phyloP scores from a whole-genome alignment of 2,329 filamentous ascomycete species.

The Magnaporthiopsis poae region DNA sequence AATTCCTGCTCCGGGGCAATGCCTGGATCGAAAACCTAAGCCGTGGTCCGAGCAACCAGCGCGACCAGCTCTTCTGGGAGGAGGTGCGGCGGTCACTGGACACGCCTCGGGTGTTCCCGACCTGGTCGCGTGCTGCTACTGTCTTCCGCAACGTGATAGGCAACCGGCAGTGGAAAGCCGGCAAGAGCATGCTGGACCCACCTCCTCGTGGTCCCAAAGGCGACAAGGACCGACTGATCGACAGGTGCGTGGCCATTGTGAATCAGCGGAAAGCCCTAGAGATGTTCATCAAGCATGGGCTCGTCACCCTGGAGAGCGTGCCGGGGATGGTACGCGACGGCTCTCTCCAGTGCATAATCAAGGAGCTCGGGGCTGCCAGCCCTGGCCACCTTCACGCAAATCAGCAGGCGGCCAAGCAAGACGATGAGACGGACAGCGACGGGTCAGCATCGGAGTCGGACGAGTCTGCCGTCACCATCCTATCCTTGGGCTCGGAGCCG shows the following conservation, averaged over 20 bases:
- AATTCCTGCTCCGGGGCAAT: neutral
- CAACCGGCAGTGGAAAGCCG: neutral
- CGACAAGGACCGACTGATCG: neutral
- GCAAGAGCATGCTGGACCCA: neutral
- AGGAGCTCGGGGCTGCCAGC: neutral
- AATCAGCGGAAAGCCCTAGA: neutral
- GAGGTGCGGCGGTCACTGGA: neutral
- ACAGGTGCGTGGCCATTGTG: neutral
- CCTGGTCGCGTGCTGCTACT: neutral
- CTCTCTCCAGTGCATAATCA: neutral
- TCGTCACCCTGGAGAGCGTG: neutral
- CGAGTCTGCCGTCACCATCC: neutral
- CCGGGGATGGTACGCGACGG: neutral
- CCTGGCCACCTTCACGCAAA: neutral
- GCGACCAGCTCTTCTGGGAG: conserved; percentile 3
- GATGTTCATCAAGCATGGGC: neutral
- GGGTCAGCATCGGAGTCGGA: neutral
- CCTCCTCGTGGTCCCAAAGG: neutral
- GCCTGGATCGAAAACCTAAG: neutral
- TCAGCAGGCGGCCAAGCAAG: too few species aligned
- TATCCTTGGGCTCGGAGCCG: neutral
- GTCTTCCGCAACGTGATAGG: neutral
- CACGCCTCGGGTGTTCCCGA: neutral
- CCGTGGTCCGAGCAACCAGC: neutral
- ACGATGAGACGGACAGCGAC: neutral